Percentiles rank a stretch among this genome's conserved stretches.
Evolutionary conservation across 805 yeast genomes (phyloP).

Genomic region (Priceomyces melissophilus): DNA sequence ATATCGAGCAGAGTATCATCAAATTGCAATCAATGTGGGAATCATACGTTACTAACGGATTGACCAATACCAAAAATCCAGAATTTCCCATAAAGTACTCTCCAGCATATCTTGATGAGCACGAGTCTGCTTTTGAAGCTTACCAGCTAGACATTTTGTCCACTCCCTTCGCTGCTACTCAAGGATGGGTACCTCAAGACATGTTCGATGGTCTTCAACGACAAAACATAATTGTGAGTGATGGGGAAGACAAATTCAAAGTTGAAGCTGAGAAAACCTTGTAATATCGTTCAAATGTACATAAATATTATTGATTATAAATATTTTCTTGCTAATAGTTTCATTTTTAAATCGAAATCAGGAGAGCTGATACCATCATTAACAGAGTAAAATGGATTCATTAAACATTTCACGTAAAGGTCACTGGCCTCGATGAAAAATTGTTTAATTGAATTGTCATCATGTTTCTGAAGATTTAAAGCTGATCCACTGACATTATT

Average conservation of each 20-base stretch:
- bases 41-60: conserved; percentile 53
- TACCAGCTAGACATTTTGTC: conserved; percentile 67
- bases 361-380: conserved; percentile 73
- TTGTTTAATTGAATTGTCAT: conserved; percentile 74
- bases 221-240: conserved; percentile 61
- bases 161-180: conserved; percentile 83
- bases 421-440: conserved; percentile 86
- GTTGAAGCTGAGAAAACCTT: conserved; percentile 31
- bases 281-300: conserved; percentile 7
- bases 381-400: conserved; percentile 82
- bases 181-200: conserved; percentile 96
- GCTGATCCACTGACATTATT: conserved; percentile 52
- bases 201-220: conserved; percentile 71
- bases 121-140: conserved; percentile 54
- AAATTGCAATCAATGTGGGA: conserved; percentile 71
- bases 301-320: conserved; percentile 35
- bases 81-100: conserved; percentile 60
- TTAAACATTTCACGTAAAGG: conserved; percentile 74
- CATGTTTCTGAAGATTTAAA: conserved; percentile 19
- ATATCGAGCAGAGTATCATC: conserved; percentile 62
- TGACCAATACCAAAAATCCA: conserved; percentile 42
- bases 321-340: conserved; percentile 71
- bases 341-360: conserved; percentile 72
- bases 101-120: conserved; percentile 56
- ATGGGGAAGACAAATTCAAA: conserved; percentile 45